Evolutionary conservation across 1,284 basidiomycete species (phyloP).

Genomic region (Ganoderma boninense): DNA sequence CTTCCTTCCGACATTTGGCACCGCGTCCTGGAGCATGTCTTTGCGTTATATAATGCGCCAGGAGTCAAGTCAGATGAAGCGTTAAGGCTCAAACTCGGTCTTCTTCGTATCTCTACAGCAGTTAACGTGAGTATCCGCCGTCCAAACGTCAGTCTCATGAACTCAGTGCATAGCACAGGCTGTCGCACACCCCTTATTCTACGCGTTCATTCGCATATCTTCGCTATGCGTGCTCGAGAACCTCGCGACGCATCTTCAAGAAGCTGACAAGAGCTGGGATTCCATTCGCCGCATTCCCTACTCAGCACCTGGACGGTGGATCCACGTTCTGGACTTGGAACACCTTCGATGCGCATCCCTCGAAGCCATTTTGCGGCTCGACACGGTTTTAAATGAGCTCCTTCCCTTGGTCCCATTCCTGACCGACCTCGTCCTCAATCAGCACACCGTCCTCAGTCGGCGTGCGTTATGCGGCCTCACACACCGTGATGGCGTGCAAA

Average conservation of each 20-base stretch:
- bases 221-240: constrained; percentile 58
- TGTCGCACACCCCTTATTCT: constrained; percentile 72
- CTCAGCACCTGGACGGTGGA: constrained; percentile 86
- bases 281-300: constrained; percentile 85
- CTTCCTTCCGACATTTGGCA: constrained; percentile 80
- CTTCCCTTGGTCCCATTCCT: constrained; percentile 80
- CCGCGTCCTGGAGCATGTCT: constrained; percentile 61
- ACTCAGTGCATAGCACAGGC: constrained; percentile 55
- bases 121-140: constrained; percentile 66
- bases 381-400: constrained; percentile 66
- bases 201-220: constrained; percentile 61
- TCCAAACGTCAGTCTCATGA: no score
- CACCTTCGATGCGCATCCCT: constrained; percentile 53
- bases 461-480: constrained; percentile 64
- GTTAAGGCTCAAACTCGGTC: constrained; percentile 33
- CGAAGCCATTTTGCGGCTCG: constrained; percentile 58
- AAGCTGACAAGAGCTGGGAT: constrained; percentile 83
- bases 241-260: constrained; percentile 62
- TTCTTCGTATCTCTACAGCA: constrained; percentile 73
- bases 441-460: constrained; percentile 66
- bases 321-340: constrained; percentile 76
- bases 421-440: constrained; percentile 63
- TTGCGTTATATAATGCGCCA: constrained; percentile 42
- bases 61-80: constrained; percentile 9
- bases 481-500: constrained; percentile 57